Evolutionary conservation across 306 rosid species (phyloP).

Genomic region (Gillenia trifoliata): DNA sequence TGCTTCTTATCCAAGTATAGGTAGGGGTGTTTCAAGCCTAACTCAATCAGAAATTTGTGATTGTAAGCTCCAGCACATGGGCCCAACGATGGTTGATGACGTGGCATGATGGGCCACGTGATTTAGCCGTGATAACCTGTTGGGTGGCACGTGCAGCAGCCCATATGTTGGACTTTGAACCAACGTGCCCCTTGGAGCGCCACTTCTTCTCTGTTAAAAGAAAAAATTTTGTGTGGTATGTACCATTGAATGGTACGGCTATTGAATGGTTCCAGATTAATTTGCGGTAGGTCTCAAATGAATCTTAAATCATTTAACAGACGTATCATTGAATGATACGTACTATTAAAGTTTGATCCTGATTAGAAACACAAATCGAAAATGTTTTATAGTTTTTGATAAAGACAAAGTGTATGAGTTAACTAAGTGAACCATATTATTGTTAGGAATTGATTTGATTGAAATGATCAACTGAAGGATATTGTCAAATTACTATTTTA

Average conservation of each 20-base stretch:
- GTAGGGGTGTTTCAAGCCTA: not conserved
- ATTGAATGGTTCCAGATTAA: too few relatives aligned
- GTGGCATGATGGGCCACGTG: conserved; percentile 22
- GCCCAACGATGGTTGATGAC: not conserved
- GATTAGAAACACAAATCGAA: not conserved
- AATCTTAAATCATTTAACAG: too few relatives aligned
- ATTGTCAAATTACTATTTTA: too few relatives aligned
- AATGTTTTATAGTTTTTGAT: not conserved
- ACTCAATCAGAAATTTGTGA: not conserved
- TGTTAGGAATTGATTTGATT: not conserved
- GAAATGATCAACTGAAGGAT: not conserved
- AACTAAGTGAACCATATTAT: not conserved
- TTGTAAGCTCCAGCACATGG: not conserved
- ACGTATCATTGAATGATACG: too few relatives aligned
- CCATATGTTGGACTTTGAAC: not conserved
- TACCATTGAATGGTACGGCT: too few relatives aligned
- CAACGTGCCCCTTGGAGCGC: not conserved
- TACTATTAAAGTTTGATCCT: too few relatives aligned
- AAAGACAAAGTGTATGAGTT: not conserved
- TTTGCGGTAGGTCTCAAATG: too few relatives aligned
- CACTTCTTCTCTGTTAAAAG: not conserved
- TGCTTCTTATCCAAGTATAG: not conserved
- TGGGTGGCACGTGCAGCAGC: not conserved
- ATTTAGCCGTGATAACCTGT: conserved; percentile 3
- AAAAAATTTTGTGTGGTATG: not conserved